Conservation (phyloP, 1,284 basidiomycete species). For the Cutaneotrichosporon dermatis region DNA sequence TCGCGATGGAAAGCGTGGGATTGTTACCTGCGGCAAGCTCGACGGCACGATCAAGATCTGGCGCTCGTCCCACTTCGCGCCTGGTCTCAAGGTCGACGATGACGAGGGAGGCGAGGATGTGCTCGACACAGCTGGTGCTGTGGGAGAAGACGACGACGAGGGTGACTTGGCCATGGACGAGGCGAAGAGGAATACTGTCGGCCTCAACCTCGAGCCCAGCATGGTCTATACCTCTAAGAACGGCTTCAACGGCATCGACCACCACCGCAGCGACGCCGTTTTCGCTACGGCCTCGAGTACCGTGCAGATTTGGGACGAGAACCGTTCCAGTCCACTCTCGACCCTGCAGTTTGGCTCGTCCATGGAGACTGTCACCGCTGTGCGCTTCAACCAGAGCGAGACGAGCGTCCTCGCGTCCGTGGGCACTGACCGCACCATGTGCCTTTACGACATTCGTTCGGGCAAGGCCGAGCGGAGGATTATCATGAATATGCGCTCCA, state of each 20-base stretch:
- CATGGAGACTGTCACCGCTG: slow-evolving; percentile 77
- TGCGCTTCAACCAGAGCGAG: slow-evolving; percentile 92
- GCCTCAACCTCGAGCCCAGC: slow-evolving; percentile 55
- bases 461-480: slow-evolving; percentile 88
- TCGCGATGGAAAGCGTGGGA: slow-evolving; percentile 56
- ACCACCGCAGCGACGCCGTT: slow-evolving; percentile 77
- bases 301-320: slow-evolving; percentile 98
- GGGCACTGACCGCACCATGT: slow-evolving; percentile 91
- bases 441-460: slow-evolving; percentile 91
- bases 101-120: slow-evolving; percentile 37
- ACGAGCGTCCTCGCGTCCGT: slow-evolving; percentile 87
- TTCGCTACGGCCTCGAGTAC: slow-evolving; percentile 92
- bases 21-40: slow-evolving; percentile 80
- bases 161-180: slow-evolving; percentile 45
- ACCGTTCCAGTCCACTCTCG: slow-evolving; percentile 71
- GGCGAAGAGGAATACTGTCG: slow-evolving; percentile 34
- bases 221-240: slow-evolving; percentile 74
- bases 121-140: slow-evolving; percentile 41
- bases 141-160: slow-evolving; percentile 44
- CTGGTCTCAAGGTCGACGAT: slow-evolving; percentile 39
- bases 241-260: slow-evolving; percentile 90
- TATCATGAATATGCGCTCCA: slow-evolving; percentile 86
- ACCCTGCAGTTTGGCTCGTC: slow-evolving; percentile 77
- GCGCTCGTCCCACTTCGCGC: slow-evolving; percentile 54
- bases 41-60: slow-evolving; percentile 91